phyloP scores from a whole-genome alignment of 495 filamentous ascomycete genomes.

The Trichoderma parareesei region DNA sequence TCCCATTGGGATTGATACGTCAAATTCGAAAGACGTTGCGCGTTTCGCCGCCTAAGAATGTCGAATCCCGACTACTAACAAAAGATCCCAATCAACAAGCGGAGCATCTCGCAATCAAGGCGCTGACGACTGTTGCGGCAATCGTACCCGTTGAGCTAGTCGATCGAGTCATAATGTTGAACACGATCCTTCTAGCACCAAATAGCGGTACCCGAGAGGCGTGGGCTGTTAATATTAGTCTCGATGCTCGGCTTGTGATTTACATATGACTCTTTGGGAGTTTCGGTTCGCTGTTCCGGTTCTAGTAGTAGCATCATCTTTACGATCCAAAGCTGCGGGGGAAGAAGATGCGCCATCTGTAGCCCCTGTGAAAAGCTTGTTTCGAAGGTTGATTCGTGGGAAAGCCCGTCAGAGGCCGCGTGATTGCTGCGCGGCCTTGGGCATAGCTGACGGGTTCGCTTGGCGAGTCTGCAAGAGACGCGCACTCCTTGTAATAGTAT shows the following conservation, averaged over 20 bases:
- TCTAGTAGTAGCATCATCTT: too few relatives aligned
- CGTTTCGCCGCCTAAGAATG: background rate
- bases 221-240: too few relatives aligned
- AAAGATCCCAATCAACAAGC: background rate
- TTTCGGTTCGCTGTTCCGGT: too few relatives aligned
- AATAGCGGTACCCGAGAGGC: background rate
- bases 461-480: background rate
- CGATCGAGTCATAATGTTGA: background rate
- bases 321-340: background rate
- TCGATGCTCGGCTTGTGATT: background rate
- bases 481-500: background rate
- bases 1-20: too few relatives aligned
- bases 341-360: background rate
- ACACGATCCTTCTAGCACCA: background rate
- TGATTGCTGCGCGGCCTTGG: background rate
- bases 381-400: background rate
- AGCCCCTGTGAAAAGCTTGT: background rate
- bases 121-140: background rate
- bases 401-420: conserved; percentile 5
- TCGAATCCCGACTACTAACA: background rate
- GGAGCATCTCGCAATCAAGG: background rate
- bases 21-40: background rate
- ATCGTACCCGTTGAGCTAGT: background rate
- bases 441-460: background rate
- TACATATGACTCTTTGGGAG: background rate